Evolutionary conservation across 805 yeast species (phyloP).

Genomic region (Candida peoriensis): DNA sequence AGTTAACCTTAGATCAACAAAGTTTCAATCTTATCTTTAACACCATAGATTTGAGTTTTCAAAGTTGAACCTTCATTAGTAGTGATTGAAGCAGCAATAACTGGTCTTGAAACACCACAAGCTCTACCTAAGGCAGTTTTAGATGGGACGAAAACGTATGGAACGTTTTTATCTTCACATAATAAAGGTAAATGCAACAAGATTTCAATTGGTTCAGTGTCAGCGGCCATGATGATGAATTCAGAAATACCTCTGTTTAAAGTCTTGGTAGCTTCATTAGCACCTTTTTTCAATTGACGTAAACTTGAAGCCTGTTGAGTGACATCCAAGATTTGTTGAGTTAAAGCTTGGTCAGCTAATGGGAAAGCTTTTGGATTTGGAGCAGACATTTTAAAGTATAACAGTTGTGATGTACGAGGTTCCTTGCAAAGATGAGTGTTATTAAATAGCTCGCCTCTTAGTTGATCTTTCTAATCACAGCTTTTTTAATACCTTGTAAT

Average conservation of each 20-base stretch:
- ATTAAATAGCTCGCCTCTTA: conserved; percentile 26
- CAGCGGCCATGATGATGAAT: conserved; percentile 99
- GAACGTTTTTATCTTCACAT: conserved; percentile 99
- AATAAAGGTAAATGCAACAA: conserved; percentile 93
- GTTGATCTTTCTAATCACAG: conserved; percentile 3
- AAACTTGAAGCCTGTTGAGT: conserved; percentile 97
- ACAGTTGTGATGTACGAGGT: conserved; percentile 30
- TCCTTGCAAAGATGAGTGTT: conserved; percentile 33
- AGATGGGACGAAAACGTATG: conserved; percentile 98
- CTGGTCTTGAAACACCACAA: conserved; percentile 99
- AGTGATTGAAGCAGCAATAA: conserved; percentile 96
- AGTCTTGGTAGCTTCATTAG: conserved; percentile 99
- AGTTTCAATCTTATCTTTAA: conserved; percentile 99
- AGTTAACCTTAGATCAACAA: conserved; percentile 87
- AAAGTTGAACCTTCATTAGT: conserved; percentile 97
- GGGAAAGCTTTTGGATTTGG: conserved; percentile 99
- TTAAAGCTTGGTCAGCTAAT: conserved; percentile 89
- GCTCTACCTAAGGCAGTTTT: conserved; percentile 99
- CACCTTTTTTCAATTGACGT: conserved; percentile 99
- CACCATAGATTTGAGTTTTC: conserved; percentile 93
- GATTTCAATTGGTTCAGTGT: conserved; percentile 98
- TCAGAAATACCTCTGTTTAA: conserved; percentile 99
- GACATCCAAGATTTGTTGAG: conserved; percentile 96
- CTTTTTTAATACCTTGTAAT: too few species aligned
- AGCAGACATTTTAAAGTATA: conserved; percentile 53